Percentiles rank a stretch among this genome's conserved stretches.
These are phyloP conservation scores for Perkinsus olseni DNA, from an alignment of 169 alveolate species.

Conservation along the genomic window DNA sequence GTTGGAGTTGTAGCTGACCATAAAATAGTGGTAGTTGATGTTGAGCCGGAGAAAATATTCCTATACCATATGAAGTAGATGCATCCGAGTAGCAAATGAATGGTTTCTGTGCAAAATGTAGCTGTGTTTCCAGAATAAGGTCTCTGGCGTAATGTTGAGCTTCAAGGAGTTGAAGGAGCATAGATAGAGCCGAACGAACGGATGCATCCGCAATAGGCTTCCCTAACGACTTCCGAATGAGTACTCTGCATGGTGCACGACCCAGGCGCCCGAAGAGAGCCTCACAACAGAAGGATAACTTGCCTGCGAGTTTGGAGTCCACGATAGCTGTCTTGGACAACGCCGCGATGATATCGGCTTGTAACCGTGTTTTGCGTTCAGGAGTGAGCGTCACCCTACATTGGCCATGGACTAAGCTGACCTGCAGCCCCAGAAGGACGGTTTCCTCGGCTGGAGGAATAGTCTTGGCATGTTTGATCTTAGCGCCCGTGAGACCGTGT, in stretches of 20 bases:
- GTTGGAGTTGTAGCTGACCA: no score
- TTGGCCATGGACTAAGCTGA: background rate
- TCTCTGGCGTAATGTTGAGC: no score
- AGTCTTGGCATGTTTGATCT: background rate
- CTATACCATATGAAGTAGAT: no score
- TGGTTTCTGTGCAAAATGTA: no score
- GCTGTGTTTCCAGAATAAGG: no score
- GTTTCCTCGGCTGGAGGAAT: background rate
- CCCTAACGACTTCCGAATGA: background rate
- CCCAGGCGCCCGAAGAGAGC: background rate
- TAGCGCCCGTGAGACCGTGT: background rate
- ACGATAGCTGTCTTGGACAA: background rate
- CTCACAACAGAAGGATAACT: background rate
- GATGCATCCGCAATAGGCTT: background rate
- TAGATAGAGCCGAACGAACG: background rate
- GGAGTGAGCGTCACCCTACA: background rate
- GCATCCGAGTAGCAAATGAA: no score
- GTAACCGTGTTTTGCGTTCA: background rate
- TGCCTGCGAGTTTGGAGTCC: background rate
- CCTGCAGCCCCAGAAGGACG: background rate
- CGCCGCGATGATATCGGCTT: background rate
- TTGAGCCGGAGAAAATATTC: no score
- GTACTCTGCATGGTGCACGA: background rate
- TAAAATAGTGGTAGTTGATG: no score
- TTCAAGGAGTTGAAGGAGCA: no score